Evolutionary conservation across 257 asterid genomes (phyloP), one percentile per base, ranked within the genome.

Genomic region (Lycium ferocissimum): DNA sequence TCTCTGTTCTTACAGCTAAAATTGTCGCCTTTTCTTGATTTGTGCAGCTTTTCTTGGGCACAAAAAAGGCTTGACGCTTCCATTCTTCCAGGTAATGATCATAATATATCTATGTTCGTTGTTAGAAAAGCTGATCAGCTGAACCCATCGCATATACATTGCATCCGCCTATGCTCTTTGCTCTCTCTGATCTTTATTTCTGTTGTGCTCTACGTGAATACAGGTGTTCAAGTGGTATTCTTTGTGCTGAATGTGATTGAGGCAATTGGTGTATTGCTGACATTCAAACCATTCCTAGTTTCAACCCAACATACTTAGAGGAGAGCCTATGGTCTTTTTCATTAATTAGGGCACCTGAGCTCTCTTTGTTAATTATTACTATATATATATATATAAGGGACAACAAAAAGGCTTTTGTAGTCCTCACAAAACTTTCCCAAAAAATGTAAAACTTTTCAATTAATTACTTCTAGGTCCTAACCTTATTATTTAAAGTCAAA

Each of bases 11-110:
- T 18, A 1, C 78, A 81, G 33, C 81, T 67, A 49, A 62, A 47
- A 20, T 33, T 14, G 40, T 58, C 5, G 12, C 33, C 0, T 73
- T 57, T 83, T 17, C 72, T 85, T 47, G 49, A 54, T 81, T 26
- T 62, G 54, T 79, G 56, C 92, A 95, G 98, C 53, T 94, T 95
- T 85, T 93, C 98, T 0, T 92, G 92, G 91, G 93, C 95, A 22
- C 94, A 95, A 85, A 72, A 88, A 80, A 93, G 97, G 51, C 95
- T 87, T 54, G 37, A 90, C 45, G 86, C 95, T 49, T 53, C 86
- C 76, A 87, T 93, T 83, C 88, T 95, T 85, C 98, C 98, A 83
- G 98, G 98, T 95, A 92, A 4, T 22, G 38, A 70, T 7, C 0
- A 70, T 56, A 14, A 14, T 15, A 1, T 26, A 26, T 26, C 20